Evolutionary conservation across 2,329 filamentous ascomycete species (phyloP).

Genomic region (Raffaelea albimanens): DNA sequence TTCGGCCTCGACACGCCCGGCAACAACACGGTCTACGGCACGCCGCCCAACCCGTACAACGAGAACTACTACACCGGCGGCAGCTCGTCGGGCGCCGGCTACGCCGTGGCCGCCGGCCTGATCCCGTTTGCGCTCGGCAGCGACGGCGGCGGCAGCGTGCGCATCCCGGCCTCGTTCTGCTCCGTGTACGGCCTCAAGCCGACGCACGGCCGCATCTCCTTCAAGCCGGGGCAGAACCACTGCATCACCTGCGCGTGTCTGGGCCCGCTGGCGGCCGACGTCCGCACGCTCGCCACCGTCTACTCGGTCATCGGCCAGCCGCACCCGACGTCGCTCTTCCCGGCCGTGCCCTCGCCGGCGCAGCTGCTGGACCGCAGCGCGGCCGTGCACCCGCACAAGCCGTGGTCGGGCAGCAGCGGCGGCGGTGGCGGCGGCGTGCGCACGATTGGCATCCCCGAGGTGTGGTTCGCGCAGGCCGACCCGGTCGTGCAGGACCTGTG

Average conservation of each 20-base stretch:
- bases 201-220: constrained; percentile 57
- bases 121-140: constrained; percentile 63
- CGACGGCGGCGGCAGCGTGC: constrained; percentile 66
- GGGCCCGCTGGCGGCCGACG: constrained; percentile 58
- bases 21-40: constrained; percentile 64
- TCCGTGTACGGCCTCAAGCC: constrained; percentile 68
- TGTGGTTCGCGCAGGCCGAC: constrained; percentile 47
- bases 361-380: constrained; percentile 12
- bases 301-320: constrained; percentile 58
- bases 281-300: constrained; percentile 55
- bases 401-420: neutral
- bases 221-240: constrained; percentile 47
- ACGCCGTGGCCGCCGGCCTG: constrained; percentile 59
- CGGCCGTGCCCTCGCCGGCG: constrained; percentile 21
- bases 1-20: constrained; percentile 66
- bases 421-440: too few species aligned
- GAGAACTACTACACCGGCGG: constrained; percentile 65
- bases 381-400: neutral
- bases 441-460: constrained; percentile 52
- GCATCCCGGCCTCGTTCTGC: constrained; percentile 64
- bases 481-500: constrained; percentile 32
- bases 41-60: constrained; percentile 69
- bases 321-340: constrained; percentile 49
- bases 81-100: constrained; percentile 64
- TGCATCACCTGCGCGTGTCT: constrained; percentile 54